A percentile compares a stretch with the other conserved stretches of the same genome.
phyloP scores from a whole-genome alignment of 257 asterid species.

The Prunella vulgaris region DNA sequence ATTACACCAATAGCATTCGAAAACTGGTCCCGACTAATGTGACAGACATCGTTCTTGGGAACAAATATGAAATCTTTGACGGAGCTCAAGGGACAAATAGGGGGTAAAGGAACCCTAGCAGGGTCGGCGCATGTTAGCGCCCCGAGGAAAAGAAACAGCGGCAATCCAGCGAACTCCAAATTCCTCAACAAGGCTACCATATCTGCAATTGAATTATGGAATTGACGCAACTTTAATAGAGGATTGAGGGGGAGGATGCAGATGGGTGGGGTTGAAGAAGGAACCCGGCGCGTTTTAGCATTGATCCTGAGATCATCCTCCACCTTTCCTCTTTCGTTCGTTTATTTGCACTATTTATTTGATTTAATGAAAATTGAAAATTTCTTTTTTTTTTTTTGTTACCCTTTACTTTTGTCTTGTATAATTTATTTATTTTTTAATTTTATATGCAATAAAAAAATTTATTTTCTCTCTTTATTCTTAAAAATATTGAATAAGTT shows the following conservation, averaged over 20 bases:
- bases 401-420: neutral
- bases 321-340: slow-evolving; percentile 19
- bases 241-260: slow-evolving; percentile 19
- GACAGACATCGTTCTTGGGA: slow-evolving; percentile 38
- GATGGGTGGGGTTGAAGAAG: slow-evolving; percentile 28
- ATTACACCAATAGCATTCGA: slow-evolving; percentile 43
- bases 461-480: too few species aligned
- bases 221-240: slow-evolving; percentile 10
- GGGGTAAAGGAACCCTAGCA: slow-evolving; percentile 38
- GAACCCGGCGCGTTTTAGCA: slow-evolving; percentile 62
- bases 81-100: slow-evolving; percentile 50
- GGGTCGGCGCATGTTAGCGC: slow-evolving; percentile 42
- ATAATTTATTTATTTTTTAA: too few species aligned
- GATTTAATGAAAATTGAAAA: neutral
- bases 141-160: slow-evolving; percentile 40
- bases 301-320: slow-evolving; percentile 36
- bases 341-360: neutral
- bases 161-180: slow-evolving; percentile 35
- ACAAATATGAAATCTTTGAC: slow-evolving; percentile 54
- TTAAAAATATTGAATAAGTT: too few species aligned
- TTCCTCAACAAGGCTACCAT: slow-evolving; percentile 38
- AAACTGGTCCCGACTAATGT: slow-evolving; percentile 33
- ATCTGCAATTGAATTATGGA: neutral
- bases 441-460: too few species aligned
- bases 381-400: neutral